Evolutionary conservation across 148 eudicot species (phyloP), one percentile per base, ranked within the genome.

Genomic region (Camellia lanceoleosa): DNA sequence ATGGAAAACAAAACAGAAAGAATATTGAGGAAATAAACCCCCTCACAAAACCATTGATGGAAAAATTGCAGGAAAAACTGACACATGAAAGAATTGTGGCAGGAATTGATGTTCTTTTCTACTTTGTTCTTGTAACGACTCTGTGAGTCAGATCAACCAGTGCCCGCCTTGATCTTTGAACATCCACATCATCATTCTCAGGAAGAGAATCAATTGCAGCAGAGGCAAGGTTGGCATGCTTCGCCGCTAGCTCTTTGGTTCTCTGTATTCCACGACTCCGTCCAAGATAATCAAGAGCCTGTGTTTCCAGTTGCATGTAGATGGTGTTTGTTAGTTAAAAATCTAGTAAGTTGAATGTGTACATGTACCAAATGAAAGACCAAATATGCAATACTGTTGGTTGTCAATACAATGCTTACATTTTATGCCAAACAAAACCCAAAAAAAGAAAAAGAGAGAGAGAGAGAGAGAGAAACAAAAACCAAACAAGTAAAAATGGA

Each of bases 261-360:
- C 88, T 91, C 81, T 93, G 91, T 79, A 95, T 87, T 63, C 98
- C 99, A 16, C 79, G 90, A 80, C 99, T 95, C 78, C 83, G 91
- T 56, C 91, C 90, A 46, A 95, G 97, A 77, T 91, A 95, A 20
- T 92, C 95, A 1, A 95, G 88, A 61, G 95, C 98, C 99, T 95
- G 90, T 68, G 67, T 71, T 20, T 62, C 46, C 51, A 47, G 38
- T 30, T 30, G 38, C 38, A 30, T 30, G 38, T 30, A 30, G 38
- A 30, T 30, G 38, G 38, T 30, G 38, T 30, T 30, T 30, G 38
- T 30, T 30, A 30, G 38, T 30, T 30, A 30, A 30, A 30, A 30
- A 30, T 30, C 38, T 30, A 30, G 38, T 30, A 30, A 30, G 38
- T 30, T 30, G 38, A 30, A 30, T 47, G 51, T 47, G 7, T 47